These are phyloP conservation scores for Clarkia xantiana DNA, from an alignment of 345 rosid species.

Conservation along the genomic window DNA sequence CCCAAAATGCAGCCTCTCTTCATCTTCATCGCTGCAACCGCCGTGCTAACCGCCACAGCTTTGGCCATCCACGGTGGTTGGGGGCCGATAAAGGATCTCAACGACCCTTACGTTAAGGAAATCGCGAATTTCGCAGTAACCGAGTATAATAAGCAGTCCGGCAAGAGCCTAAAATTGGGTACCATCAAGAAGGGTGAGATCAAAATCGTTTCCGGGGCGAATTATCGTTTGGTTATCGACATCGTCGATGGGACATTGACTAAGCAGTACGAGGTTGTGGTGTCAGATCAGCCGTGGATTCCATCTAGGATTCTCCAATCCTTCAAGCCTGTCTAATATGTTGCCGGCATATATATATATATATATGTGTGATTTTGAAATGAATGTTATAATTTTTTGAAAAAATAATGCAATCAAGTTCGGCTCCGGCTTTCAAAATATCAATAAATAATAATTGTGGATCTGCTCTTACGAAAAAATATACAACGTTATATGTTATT, in stretches of 20 bases:
- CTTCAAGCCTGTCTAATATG: not conserved
- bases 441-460: no score
- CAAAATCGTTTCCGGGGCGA: constrained; percentile 27
- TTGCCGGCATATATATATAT: no score
- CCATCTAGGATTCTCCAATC: constrained; percentile 25
- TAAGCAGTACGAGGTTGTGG: constrained; percentile 23
- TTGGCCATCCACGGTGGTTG: constrained; percentile 18
- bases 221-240: constrained; percentile 22
- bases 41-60: not conserved
- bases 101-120: no score
- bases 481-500: no score
- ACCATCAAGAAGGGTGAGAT: constrained; percentile 21
- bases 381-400: no score
- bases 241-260: constrained; percentile 2
- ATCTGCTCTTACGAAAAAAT: no score
- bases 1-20: no score
- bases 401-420: no score
- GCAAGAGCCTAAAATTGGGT: constrained; percentile 10
- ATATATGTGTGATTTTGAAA: no score
- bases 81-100: constrained; percentile 29
- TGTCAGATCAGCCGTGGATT: constrained; percentile 29
- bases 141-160: constrained; percentile 13
- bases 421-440: no score
- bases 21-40: not conserved
- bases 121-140: constrained; percentile 28